A percentile compares a stretch with the other conserved stretches of the same genome.
Evolutionary conservation across 768 basidiomycete species (phyloP).

Genomic region (Scleroderma citrinum): DNA sequence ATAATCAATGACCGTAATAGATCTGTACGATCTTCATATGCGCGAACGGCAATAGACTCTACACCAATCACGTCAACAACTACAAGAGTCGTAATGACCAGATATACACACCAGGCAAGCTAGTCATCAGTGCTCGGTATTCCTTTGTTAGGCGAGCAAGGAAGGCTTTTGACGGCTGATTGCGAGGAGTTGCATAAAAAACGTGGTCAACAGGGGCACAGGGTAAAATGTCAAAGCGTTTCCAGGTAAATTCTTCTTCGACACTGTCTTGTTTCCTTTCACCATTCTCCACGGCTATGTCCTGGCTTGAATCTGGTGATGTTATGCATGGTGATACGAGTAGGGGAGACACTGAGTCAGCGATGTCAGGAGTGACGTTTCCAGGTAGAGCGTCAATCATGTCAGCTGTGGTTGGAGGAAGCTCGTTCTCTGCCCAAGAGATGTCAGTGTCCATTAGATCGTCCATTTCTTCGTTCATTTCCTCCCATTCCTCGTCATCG

Average conservation of each 20-base stretch:
- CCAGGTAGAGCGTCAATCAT: slow-evolving; percentile 11
- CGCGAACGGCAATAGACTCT: slow-evolving; percentile 87
- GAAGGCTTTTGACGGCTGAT: slow-evolving; percentile 69
- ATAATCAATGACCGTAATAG: slow-evolving; percentile 85
- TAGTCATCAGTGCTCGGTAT: slow-evolving; percentile 70
- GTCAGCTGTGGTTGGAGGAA: slow-evolving; percentile 12
- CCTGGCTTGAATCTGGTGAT: slow-evolving; percentile 29
- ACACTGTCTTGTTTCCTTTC: slow-evolving; percentile 23
- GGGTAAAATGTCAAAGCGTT: slow-evolving; percentile 74
- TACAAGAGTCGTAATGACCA: not conserved
- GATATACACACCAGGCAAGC: slow-evolving; percentile 66
- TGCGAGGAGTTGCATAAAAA: slow-evolving; percentile 55
- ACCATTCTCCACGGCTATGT: slow-evolving; percentile 20
- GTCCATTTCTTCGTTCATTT: slow-evolving; percentile 28
- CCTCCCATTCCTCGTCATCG: slow-evolving; percentile 37
- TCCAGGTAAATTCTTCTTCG: slow-evolving; percentile 52
- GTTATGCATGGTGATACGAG: slow-evolving; percentile 23
- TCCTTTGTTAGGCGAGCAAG: slow-evolving; percentile 74
- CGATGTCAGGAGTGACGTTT: slow-evolving; percentile 13
- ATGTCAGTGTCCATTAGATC: slow-evolving; percentile 33
- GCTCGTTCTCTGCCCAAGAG: slow-evolving; percentile 24
- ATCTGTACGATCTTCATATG: slow-evolving; percentile 87
- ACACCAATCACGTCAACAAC: slow-evolving; percentile 7
- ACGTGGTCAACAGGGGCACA: slow-evolving; percentile 80
- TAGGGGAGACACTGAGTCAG: slow-evolving; percentile 19